Evolutionary conservation across 1,284 basidiomycete species (phyloP).

Genomic region (Heterobasidion occidentale): DNA sequence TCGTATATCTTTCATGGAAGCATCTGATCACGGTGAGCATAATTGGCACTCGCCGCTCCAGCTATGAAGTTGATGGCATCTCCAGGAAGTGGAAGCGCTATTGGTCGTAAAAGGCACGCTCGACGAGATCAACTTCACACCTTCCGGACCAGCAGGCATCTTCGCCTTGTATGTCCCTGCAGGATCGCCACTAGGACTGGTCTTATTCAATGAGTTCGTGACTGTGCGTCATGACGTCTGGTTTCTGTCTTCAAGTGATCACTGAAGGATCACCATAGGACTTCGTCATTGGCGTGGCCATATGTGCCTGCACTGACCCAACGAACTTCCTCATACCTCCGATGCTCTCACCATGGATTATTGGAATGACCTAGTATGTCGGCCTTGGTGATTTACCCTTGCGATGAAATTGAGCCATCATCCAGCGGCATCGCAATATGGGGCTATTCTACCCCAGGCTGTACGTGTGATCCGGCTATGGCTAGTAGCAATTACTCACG

Average conservation of each 20-base stretch:
- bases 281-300: not conserved
- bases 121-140: constrained; percentile 38
- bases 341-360: constrained; percentile 33
- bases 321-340: constrained; percentile 6
- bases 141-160: constrained; percentile 47
- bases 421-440: constrained; percentile 45
- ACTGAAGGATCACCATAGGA: not conserved
- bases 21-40: constrained; percentile 29
- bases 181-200: constrained; percentile 39
- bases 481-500: constrained; percentile 11
- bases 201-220: constrained; percentile 57
- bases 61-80: not conserved
- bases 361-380: constrained; percentile 45
- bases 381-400: not conserved
- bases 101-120: constrained; percentile 31
- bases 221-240: constrained; percentile 30
- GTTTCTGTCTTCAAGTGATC: constrained; percentile 39
- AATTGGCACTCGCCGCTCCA: not conserved
- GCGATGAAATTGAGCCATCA: not conserved
- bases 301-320: constrained; percentile 46
- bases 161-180: constrained; percentile 42
- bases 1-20: constrained; percentile 55
- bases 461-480: constrained; percentile 1
- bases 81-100: constrained; percentile 29
- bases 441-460: constrained; percentile 41